These are phyloP conservation scores for Pythium phragmiticola DNA, from an alignment of 352 stramenopile genomes.

Conservation along the genomic window DNA sequence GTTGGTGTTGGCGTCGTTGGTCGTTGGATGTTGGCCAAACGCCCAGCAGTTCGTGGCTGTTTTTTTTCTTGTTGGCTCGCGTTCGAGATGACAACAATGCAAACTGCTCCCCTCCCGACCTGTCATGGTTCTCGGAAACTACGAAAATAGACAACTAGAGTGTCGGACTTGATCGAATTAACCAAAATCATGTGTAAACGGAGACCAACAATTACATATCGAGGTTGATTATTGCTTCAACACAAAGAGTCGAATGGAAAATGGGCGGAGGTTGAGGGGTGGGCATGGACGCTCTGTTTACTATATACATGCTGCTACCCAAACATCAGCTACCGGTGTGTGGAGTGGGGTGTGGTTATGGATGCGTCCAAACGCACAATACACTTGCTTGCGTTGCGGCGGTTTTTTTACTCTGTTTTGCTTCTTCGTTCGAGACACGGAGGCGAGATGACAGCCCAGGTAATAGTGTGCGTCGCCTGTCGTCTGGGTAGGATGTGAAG, in stretches of 20 bases:
- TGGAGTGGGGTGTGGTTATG: neutral
- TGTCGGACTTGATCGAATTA: neutral
- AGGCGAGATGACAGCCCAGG: neutral
- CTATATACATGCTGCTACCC: constrained; percentile 8
- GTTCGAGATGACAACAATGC: constrained; percentile 1
- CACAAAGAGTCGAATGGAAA: neutral
- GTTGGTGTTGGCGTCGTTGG: constrained; percentile 6
- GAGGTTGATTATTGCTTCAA: neutral
- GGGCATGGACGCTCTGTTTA: neutral
- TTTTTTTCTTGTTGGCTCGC: constrained; percentile 3
- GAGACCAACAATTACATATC: neutral
- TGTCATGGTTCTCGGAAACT: constrained; percentile 13
- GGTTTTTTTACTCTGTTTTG: neutral
- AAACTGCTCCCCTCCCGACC: neutral
- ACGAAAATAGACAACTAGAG: constrained; percentile 7
- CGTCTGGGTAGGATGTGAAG: neutral
- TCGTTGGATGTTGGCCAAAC: constrained; percentile 7
- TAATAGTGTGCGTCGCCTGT: neutral
- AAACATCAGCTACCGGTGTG: neutral
- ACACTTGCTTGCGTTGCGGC: neutral
- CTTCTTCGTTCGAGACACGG: neutral
- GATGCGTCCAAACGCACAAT: neutral
- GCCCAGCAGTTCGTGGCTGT: constrained; percentile 13
- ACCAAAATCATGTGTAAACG: constrained; percentile 1
- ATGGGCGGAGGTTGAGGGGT: no score